Evolutionary conservation across 2,329 filamentous ascomycete species (phyloP).

Genomic region (Coniochaeta sp.): DNA sequence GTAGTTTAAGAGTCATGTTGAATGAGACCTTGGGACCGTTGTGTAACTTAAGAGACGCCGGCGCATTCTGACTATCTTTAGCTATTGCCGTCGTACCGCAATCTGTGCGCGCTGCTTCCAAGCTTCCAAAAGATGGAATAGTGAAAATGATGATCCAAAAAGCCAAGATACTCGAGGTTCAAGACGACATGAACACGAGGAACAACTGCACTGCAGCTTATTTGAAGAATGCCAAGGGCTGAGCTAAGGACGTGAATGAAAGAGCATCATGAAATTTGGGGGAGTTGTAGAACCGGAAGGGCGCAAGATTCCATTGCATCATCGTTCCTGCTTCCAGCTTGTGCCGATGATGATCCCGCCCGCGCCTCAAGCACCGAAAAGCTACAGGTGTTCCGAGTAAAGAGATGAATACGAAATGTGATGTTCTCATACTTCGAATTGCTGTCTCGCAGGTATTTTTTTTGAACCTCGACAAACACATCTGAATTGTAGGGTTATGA

Average conservation of each 20-base stretch:
- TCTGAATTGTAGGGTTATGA: too few relatives aligned
- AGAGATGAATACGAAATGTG: too few relatives aligned
- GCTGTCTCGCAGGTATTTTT: too few relatives aligned
- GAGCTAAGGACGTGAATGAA: background rate
- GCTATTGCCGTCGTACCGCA: background rate
- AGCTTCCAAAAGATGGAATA: background rate
- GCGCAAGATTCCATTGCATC: background rate
- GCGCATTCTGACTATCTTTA: background rate
- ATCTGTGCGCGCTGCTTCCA: background rate
- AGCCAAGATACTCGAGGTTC: background rate
- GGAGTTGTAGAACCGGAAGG: background rate
- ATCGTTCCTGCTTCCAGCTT: background rate
- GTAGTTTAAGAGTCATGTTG: slow-evolving; percentile 33
- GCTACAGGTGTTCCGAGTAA: too few relatives aligned
- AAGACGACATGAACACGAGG: background rate
- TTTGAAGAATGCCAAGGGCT: background rate
- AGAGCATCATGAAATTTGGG: background rate
- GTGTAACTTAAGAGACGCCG: background rate
- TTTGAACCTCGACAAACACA: too few relatives aligned
- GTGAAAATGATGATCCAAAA: background rate
- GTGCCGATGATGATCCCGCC: background rate
- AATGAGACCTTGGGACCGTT: background rate
- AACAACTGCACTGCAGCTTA: background rate
- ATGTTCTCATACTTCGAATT: too few relatives aligned
- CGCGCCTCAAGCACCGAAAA: too few relatives aligned